phyloP scores from a whole-genome alignment of 2,329 filamentous ascomycete genomes.

The Xylariaceae sp. region DNA sequence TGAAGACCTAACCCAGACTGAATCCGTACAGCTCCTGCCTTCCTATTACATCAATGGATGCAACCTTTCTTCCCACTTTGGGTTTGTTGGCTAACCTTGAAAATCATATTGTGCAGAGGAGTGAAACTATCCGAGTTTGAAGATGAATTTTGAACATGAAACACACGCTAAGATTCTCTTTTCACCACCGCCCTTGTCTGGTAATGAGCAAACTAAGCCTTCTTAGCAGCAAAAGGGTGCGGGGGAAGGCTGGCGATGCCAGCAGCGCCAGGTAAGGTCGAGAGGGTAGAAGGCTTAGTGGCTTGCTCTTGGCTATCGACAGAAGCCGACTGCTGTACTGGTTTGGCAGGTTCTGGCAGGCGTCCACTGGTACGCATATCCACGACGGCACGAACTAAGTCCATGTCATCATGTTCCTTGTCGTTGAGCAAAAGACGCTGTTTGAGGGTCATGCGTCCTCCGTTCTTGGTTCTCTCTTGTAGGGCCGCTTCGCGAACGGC shows the following conservation, averaged over 20 bases:
- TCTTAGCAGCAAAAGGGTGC: conserved; percentile 31
- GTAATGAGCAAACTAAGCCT: no score
- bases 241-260: conserved; percentile 29
- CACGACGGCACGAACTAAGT: conserved; percentile 62
- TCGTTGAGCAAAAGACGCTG: conserved; percentile 64
- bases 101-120: no score
- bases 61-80: no score
- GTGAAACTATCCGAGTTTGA: no score
- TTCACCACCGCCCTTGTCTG: no score
- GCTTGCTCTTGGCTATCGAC: conserved; percentile 29
- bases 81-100: no score
- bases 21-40: no score
- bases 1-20: no score
- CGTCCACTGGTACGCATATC: conserved; percentile 60
- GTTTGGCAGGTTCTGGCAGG: conserved; percentile 35
- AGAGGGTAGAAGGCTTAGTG: conserved; percentile 14
- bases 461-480: conserved; percentile 60
- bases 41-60: no score
- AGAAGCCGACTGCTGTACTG: conserved; percentile 25
- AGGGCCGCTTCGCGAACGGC: conserved; percentile 60
- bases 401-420: conserved; percentile 64
- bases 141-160: no score
- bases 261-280: conserved; percentile 26
- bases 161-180: no score
- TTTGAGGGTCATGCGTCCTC: conserved; percentile 61